Base-by-base conservation (phyloP, 169 alveolate species). In the Plasmodium berghei region DNA sequence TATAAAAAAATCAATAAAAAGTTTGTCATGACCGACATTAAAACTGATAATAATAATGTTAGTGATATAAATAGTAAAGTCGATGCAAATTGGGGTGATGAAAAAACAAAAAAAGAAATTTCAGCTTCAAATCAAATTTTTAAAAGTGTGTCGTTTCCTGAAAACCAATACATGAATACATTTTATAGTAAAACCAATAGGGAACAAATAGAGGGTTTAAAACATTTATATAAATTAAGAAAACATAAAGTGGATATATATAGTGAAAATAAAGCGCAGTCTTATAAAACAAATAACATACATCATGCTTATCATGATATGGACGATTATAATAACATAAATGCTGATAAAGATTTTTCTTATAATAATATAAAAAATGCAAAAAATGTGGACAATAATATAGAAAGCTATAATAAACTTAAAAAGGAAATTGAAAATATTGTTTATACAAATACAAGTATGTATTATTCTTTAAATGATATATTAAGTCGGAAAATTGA, bases 381-480 rank as follows among this genome's bases (percentile, higher is more conserved):
- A 34, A 49, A 14, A 20, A 18, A 69, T 18, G 66, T 46, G 54
- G 52, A 48, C 2, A 58, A 77, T 45, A 70, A 77, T 56, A 42
- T 77, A 20, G 69, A 77, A 77, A 77, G 66, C 63, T 77, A 77
- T 42, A 77, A 77, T 64, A 77, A 77, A 49, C 63, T 77, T 9
- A 77, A 77, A 64, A 77, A 77, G 58, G 89, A 77, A 64, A 77
- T 77, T 6, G 89, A 77, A 63, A 18, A 77, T 77, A 77, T 77
- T 48, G 77, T 77, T n/a, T 77, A 77, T 69, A 77, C 89, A 62
- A 77, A 77, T 58, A 77, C 89, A 45, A 77, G 89, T 49, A 77
- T 77, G 89, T 77, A 77, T 64, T 77, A 77, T 64, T 77, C 89
- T 8, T 66, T 77, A 12, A 77, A 77, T 77, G 75, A 74, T 22